These are phyloP conservation scores for Dothistroma pini DNA, from an alignment of 2,329 filamentous ascomycete genomes.

Conservation along the genomic window DNA sequence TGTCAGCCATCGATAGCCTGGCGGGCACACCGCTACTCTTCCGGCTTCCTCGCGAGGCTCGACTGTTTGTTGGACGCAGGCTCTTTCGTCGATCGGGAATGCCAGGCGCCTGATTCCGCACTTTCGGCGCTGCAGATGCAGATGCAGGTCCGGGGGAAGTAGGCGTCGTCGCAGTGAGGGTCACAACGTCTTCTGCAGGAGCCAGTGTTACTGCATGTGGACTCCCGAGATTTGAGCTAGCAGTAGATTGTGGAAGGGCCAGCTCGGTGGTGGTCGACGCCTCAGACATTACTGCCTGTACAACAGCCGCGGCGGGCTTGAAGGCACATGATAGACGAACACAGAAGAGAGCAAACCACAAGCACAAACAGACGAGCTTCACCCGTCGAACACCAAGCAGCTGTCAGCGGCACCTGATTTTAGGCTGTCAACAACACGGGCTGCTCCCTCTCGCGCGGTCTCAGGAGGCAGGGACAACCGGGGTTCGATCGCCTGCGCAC, in stretches of 20 bases:
- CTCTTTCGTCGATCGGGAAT: constrained; percentile 29
- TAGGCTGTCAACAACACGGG: background rate
- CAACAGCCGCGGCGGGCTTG: background rate
- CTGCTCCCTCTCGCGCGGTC: background rate
- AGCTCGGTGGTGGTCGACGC: background rate
- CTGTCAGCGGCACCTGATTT: background rate
- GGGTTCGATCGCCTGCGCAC: background rate
- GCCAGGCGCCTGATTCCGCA: constrained; percentile 30
- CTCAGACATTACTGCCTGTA: constrained; percentile 1
- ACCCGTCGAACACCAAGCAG: background rate
- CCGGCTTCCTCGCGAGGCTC: constrained; percentile 12
- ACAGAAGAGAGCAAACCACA: background rate
- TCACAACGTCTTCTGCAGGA: background rate
- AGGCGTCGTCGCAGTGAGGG: background rate
- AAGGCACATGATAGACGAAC: background rate
- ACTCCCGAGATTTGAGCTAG: background rate
- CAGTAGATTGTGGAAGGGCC: background rate
- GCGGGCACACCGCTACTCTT: constrained; percentile 22
- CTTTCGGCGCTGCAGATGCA: constrained; percentile 1
- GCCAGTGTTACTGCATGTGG: background rate
- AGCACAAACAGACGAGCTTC: background rate
- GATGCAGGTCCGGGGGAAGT: constrained; percentile 1
- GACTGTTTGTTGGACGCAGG: constrained; percentile 15
- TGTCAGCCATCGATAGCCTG: constrained; percentile 20
- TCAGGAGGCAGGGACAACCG: background rate